phyloP scores from a whole-genome alignment of 2,329 filamentous ascomycete species.

The Rasamsonia emersonii region DNA sequence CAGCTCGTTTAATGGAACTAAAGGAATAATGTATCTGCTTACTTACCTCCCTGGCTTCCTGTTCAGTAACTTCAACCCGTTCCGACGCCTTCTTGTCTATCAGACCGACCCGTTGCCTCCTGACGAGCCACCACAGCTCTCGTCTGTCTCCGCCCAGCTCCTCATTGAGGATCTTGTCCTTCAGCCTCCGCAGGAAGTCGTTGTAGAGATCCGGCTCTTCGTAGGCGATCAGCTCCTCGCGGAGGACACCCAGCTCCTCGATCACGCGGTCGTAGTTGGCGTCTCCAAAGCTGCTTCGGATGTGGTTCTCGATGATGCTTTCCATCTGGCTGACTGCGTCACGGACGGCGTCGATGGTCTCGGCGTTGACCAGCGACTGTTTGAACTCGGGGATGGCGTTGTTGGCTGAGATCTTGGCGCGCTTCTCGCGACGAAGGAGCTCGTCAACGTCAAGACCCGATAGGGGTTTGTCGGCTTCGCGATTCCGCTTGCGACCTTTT shows the following conservation, averaged over 20 bases:
- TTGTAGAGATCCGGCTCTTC: constrained; percentile 76
- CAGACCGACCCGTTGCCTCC: constrained; percentile 60
- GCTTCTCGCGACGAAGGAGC: constrained; percentile 57
- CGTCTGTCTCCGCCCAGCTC: constrained; percentile 66
- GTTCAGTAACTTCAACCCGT: constrained; percentile 56
- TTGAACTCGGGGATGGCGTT: constrained; percentile 91
- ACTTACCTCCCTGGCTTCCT: constrained; percentile 57
- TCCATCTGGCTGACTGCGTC: constrained; percentile 68
- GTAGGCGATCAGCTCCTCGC: constrained; percentile 64
- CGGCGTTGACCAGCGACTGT: constrained; percentile 57
- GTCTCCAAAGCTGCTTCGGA: constrained; percentile 67
- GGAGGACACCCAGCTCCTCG: constrained; percentile 69
- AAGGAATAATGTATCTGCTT: too few species aligned
- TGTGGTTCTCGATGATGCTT: constrained; percentile 57
- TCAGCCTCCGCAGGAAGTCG: constrained; percentile 60
- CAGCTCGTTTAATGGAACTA: too few species aligned
- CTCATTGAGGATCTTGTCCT: constrained; percentile 59
- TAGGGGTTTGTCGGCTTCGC: constrained; percentile 68
- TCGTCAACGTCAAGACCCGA: constrained; percentile 83
- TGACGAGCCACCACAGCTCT: constrained; percentile 74
- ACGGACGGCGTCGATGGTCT: constrained; percentile 54
- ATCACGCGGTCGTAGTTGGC: constrained; percentile 63
- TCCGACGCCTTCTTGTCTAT: constrained; percentile 58
- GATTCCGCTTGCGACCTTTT: constrained; percentile 60
- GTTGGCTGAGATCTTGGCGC: constrained; percentile 48